Base-by-base conservation (phyloP, 495 filamentous ascomycete genomes). In the Lasiosphaeria hispida region DNA sequence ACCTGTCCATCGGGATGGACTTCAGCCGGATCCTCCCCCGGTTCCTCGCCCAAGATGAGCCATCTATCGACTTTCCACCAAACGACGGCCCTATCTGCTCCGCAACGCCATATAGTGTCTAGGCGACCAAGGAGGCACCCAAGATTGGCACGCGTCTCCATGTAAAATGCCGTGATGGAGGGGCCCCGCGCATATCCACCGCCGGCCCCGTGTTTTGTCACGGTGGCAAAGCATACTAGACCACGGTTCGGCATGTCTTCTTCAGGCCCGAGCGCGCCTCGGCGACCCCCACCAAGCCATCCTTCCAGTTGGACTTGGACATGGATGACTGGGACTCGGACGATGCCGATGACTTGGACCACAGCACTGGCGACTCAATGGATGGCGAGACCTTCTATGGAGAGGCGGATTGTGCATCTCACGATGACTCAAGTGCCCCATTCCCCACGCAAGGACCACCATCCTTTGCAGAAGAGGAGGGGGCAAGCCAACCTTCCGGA, bases 231-330 rank as follows among this genome's bases (percentile, higher is more conserved):
- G 2, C 13, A 13, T 56, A 47, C 33, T 40, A 48, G 41, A 56
- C 34, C 7, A 56, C 42, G 3, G 40, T 48, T 10, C 41, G 53
- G 0, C 53, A 56, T 56, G 41, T 56, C 1, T 56, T 56, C 23
- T 48, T 4, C n/a, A 48, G 35, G 19, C 15, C 1, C 3, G 33
- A 38, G 4, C 1, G 19, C 8, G 1, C 39, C 23, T 30, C 23
- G 23, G 23, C 2, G 23, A 30, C 5, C n/a, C n/a, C n/a, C n/a
- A n/a, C n/a, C n/a, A n/a, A n/a, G 23, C 5, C 23, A 30, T 30
- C 23, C 2, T 30, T 30, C 5, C 23, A 30, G 23, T 5, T 30
- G 23, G 23, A 30, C 23, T 5, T 30, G 5, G 23, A 30, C 23
- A 30, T 30, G 23, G 23, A 30, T 30, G 23, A 30, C 23, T 30